Evolutionary conservation across 192 early-diverging fungal genomes (phyloP).

Genomic region (Oehlia diaphana): DNA sequence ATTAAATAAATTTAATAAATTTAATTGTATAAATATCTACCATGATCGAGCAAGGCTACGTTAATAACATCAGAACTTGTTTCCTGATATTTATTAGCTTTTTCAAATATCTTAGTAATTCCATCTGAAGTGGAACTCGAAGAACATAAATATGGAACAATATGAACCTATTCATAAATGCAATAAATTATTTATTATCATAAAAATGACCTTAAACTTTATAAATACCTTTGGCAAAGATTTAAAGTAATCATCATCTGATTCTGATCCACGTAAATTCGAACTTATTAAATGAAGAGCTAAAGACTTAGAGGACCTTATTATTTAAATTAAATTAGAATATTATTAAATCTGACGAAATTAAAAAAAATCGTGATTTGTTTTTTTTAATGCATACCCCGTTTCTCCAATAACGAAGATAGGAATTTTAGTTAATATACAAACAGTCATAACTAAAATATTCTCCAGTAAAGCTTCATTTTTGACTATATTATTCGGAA

Average conservation of each 20-base stretch:
- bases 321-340: too few species aligned
- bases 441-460: constrained; percentile 22
- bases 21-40: neutral
- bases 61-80: constrained; percentile 3
- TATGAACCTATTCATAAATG: constrained; percentile 1
- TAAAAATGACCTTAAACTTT: too few species aligned
- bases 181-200: too few species aligned
- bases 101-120: constrained; percentile 24
- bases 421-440: constrained; percentile 28
- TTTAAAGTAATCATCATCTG: constrained; percentile 23
- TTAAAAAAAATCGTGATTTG: too few species aligned
- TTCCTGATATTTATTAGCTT: constrained; percentile 23
- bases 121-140: constrained; percentile 27
- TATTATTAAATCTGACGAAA: too few species aligned
- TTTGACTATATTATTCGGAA: neutral
- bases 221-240: constrained; percentile 18
- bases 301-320: constrained; percentile 21
- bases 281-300: constrained; percentile 17
- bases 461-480: constrained; percentile 27
- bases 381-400: neutral
- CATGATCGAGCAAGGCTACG: constrained; percentile 23
- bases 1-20: too few species aligned
- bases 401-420: constrained; percentile 24
- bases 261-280: constrained; percentile 30
- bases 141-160: constrained; percentile 16